Percentiles rank a stretch among this genome's conserved stretches.
Evolutionary conservation across 331 rosid species (phyloP).

Genomic region (Rosa hybrid): DNA sequence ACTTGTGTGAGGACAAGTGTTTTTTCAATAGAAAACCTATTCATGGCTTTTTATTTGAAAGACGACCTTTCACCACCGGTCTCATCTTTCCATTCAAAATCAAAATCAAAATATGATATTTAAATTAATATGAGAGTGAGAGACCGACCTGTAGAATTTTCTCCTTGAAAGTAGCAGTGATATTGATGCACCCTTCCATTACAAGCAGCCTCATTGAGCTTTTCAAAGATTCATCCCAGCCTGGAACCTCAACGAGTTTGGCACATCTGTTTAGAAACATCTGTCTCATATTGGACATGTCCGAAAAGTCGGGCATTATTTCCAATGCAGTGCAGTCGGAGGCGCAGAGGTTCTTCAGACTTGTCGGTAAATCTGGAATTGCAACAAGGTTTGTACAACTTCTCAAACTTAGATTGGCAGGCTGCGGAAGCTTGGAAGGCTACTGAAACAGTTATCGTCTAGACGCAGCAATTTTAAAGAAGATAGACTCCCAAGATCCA

Average conservation of each 20-base stretch:
- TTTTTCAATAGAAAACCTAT: no score
- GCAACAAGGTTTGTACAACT: neutral
- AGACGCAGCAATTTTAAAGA: neutral
- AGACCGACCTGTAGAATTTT: neutral
- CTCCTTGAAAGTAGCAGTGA: neutral
- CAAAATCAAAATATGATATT: no score
- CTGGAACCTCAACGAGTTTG: neutral
- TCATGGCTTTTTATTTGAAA: no score
- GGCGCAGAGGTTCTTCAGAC: neutral
- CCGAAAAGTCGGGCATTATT: neutral
- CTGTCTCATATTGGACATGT: neutral
- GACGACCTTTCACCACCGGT: no score
- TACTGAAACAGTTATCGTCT: neutral
- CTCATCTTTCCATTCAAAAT: no score
- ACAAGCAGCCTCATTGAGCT: neutral
- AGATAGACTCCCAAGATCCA: neutral
- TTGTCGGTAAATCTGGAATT: neutral
- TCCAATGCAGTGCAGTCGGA: neutral
- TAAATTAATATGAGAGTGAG: neutral
- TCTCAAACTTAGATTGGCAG: neutral
- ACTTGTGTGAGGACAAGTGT: no score
- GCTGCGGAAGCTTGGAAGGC: neutral
- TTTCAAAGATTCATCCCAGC: neutral
- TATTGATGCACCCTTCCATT: neutral
- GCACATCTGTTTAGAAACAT: neutral